Evolutionary conservation across 352 stramenopile species (phyloP).

Genomic region (Phytopythium helicoides): DNA sequence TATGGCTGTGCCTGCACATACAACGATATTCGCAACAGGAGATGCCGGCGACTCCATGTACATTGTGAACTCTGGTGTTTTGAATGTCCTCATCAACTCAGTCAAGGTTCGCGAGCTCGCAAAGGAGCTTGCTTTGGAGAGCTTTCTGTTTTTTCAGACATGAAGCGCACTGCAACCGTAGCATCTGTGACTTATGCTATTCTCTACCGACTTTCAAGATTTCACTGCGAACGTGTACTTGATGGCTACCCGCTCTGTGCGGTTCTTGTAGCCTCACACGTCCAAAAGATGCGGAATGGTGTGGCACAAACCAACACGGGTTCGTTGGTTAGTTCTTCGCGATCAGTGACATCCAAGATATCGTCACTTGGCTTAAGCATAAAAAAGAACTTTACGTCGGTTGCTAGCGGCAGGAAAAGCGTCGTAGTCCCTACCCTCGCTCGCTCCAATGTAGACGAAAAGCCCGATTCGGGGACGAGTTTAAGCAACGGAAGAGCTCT

Average conservation of each 20-base stretch:
- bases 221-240: constrained; percentile 52
- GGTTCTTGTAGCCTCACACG: constrained; percentile 2
- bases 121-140: constrained; percentile 75
- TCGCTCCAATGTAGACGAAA: background rate
- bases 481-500: background rate
- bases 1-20: constrained; percentile 56
- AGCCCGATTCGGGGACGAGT: background rate
- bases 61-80: constrained; percentile 68
- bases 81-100: constrained; percentile 52
- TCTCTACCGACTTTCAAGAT: constrained; percentile 65
- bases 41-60: constrained; percentile 74
- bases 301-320: background rate
- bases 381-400: constrained; percentile 6
- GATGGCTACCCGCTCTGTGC: constrained; percentile 51
- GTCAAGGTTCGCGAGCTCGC: constrained; percentile 68
- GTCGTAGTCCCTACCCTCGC: background rate
- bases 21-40: constrained; percentile 45
- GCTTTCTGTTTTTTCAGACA: constrained; percentile 62
- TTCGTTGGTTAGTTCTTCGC: background rate
- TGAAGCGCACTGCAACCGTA: constrained; percentile 50
- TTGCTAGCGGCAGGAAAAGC: background rate
- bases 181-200: constrained; percentile 63
- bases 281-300: constrained; percentile 5
- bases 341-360: constrained; percentile 1
- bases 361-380: constrained; percentile 5